Percentiles rank a stretch among this genome's conserved stretches.
Conservation (phyloP, 805 yeast genomes). For the Metschnikowia corniflorae region DNA sequence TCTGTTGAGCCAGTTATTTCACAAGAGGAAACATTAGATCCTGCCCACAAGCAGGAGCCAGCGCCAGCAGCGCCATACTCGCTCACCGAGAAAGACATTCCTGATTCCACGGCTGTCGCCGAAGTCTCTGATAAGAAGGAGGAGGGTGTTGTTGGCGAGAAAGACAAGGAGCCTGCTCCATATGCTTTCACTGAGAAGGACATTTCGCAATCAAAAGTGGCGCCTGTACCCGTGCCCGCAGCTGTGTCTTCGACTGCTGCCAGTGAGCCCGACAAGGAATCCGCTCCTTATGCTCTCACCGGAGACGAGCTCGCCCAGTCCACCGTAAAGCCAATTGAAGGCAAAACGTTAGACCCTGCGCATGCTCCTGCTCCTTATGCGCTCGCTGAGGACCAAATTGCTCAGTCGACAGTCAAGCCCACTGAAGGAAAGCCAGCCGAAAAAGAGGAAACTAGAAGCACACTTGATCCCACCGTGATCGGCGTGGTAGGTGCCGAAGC, state of each 20-base stretch:
- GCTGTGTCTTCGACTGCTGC: neutral
- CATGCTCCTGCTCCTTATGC: slow-evolving; percentile 3
- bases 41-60: neutral
- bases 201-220: neutral
- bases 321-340: slow-evolving; percentile 7
- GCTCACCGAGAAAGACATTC: slow-evolving; percentile 1
- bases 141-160: neutral
- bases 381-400: slow-evolving; percentile 5
- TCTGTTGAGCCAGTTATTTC: neutral
- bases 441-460: slow-evolving; percentile 6
- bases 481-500: slow-evolving; percentile 17
- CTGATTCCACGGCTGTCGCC: neutral
- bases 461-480: slow-evolving; percentile 18
- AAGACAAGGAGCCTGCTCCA: slow-evolving; percentile 5
- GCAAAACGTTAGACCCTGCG: slow-evolving; percentile 8
- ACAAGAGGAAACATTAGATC: neutral
- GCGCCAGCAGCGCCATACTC: slow-evolving; percentile 1
- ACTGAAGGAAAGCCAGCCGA: slow-evolving; percentile 10
- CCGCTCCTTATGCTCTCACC: slow-evolving; percentile 6
- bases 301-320: slow-evolving; percentile 6
- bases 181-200: slow-evolving; percentile 2
- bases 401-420: slow-evolving; percentile 5
- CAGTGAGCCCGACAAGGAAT: slow-evolving; percentile 6
- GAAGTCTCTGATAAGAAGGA: neutral
- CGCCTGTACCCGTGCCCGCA: neutral